Conservation (phyloP, 306 rosid genomes). For the Oemleria cerasiformis region DNA sequence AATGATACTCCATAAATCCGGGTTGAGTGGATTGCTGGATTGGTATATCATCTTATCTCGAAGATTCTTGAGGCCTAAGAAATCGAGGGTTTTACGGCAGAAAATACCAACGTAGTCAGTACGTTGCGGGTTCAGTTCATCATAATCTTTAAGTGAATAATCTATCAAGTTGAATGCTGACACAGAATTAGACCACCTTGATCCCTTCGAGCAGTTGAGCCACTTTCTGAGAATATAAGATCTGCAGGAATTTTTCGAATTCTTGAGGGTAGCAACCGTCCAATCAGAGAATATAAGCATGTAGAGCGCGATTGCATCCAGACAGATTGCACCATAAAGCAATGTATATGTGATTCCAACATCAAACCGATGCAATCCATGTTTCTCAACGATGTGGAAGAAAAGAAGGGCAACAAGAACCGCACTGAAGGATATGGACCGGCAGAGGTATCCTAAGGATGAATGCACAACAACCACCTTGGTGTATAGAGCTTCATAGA, state of each 20-base stretch:
- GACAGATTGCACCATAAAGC: slow-evolving; percentile 41
- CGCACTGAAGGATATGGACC: slow-evolving; percentile 19
- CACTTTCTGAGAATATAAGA: not conserved
- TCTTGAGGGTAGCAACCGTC: not conserved
- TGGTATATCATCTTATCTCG: slow-evolving; percentile 23
- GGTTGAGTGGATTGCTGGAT: not conserved
- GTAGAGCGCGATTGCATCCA: slow-evolving; percentile 30
- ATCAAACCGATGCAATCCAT: slow-evolving; percentile 20
- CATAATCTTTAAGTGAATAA: slow-evolving; percentile 23
- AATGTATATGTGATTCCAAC: slow-evolving; percentile 32
- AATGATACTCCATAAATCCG: slow-evolving; percentile 24
- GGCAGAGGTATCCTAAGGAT: not conserved
- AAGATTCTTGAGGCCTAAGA: slow-evolving; percentile 23
- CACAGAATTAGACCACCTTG: slow-evolving; percentile 45
- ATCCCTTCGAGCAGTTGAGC: slow-evolving; percentile 9
- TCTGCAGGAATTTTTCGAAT: not conserved
- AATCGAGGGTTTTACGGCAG: not conserved
- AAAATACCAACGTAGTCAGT: not conserved
- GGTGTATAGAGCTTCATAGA: slow-evolving; percentile 40
- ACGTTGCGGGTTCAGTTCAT: no score
- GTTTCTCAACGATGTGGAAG: slow-evolving; percentile 25
- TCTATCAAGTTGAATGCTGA: slow-evolving; percentile 28
- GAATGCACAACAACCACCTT: slow-evolving; percentile 29
- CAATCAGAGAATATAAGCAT: slow-evolving; percentile 41
- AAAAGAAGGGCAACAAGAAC: slow-evolving; percentile 19